Evolutionary conservation across 805 yeast genomes (phyloP).

Genomic region (Ogataea allantospora): DNA sequence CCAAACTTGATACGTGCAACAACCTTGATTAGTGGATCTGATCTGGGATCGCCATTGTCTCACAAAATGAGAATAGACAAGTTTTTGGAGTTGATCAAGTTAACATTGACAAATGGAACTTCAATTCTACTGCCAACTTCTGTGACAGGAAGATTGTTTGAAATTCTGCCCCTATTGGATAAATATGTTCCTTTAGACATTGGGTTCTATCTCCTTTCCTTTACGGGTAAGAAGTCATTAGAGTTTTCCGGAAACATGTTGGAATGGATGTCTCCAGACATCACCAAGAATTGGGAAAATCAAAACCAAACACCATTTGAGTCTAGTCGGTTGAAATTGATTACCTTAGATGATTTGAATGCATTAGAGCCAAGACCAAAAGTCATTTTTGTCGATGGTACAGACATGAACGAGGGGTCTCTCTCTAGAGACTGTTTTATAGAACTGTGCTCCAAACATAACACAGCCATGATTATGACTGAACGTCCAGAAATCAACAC

Average conservation of each 20-base stretch:
- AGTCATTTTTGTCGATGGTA: constrained; percentile 75
- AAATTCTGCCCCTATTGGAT: constrained; percentile 50
- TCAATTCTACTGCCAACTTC: constrained; percentile 82
- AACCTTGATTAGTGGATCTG: constrained; percentile 72
- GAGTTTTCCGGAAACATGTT: constrained; percentile 84
- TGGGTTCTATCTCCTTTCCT: constrained; percentile 75
- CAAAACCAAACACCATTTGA: constrained; percentile 78
- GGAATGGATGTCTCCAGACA: constrained; percentile 93
- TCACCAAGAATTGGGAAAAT: constrained; percentile 85
- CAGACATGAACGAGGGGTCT: constrained; percentile 62
- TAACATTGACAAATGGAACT: constrained; percentile 71
- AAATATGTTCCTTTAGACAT: constrained; percentile 32
- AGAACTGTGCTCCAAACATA: constrained; percentile 59
- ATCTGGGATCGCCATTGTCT: constrained; percentile 61
- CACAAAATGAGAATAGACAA: constrained; percentile 63
- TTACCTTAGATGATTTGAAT: constrained; percentile 54
- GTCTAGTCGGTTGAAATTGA: constrained; percentile 50
- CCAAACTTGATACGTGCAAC: constrained; percentile 73
- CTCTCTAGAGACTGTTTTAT: constrained; percentile 51
- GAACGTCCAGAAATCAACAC: constrained; percentile 55
- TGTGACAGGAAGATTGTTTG: constrained; percentile 77
- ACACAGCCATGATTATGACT: constrained; percentile 71
- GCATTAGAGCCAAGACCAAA: constrained; percentile 61
- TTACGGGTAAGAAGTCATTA: constrained; percentile 73
- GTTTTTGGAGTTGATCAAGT: constrained; percentile 60